Evolutionary conservation across 1,284 basidiomycete genomes (phyloP).

Genomic region (Coriolopsis trogii): DNA sequence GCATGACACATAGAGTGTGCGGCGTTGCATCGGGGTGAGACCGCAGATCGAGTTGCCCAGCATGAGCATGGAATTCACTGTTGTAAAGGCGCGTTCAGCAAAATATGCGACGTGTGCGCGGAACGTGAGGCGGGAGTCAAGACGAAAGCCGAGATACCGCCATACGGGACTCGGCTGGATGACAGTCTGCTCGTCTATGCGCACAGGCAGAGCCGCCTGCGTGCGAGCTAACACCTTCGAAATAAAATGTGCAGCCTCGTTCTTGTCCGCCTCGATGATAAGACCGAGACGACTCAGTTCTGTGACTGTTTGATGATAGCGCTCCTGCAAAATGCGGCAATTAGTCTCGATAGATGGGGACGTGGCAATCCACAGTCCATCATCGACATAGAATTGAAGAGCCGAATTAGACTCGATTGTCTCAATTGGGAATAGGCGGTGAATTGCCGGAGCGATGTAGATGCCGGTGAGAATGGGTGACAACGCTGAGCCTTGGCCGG

Average conservation of each 20-base stretch:
- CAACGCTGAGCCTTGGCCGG: constrained; percentile 19
- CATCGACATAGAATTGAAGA: constrained; percentile 24
- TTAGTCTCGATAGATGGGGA: background rate
- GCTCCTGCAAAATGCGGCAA: background rate
- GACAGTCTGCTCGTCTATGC: background rate
- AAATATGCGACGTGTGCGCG: background rate
- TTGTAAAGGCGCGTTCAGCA: background rate
- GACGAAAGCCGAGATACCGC: constrained; percentile 37
- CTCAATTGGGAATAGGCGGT: constrained; percentile 1
- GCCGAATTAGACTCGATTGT: too few relatives aligned
- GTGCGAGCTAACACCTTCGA: background rate
- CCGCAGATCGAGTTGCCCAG: background rate
- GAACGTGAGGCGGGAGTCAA: constrained; percentile 28
- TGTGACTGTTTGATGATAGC: background rate
- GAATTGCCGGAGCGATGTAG: constrained; percentile 9
- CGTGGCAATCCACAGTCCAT: constrained; percentile 11
- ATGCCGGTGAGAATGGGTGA: constrained; percentile 17
- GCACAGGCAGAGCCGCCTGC: background rate
- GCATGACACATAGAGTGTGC: background rate
- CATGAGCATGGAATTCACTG: background rate
- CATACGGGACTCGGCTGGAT: background rate
- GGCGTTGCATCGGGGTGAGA: background rate
- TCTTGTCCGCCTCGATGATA: constrained; percentile 14
- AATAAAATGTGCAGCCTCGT: constrained; percentile 17
- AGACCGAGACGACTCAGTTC: constrained; percentile 7